Percentiles rank a stretch among this genome's conserved stretches.
Conservation (phyloP, 1,139 yeast species). For the Blastobotrys aristatus region DNA sequence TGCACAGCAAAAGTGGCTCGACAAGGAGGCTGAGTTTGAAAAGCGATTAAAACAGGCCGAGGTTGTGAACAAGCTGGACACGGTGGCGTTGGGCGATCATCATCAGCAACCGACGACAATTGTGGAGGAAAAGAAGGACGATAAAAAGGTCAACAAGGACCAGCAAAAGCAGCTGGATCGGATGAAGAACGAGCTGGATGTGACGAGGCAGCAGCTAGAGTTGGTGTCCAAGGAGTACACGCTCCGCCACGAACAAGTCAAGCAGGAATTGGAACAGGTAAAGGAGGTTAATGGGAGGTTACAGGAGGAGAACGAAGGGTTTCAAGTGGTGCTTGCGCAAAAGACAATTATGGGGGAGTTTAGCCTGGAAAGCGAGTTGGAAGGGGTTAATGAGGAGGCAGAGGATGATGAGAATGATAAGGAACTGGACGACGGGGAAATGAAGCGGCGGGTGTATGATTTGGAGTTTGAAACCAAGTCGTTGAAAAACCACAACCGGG, state of each 20-base stretch:
- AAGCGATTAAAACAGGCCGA: constrained; percentile 21
- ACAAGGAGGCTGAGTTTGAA: constrained; percentile 28
- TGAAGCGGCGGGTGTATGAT: constrained; percentile 15
- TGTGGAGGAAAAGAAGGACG: background rate
- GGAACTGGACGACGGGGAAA: constrained; percentile 5
- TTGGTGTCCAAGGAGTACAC: constrained; percentile 31
- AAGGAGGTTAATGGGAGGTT: constrained; percentile 29
- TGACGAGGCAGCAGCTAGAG: constrained; percentile 30
- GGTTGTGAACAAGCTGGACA: background rate
- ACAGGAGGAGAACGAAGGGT: constrained; percentile 34
- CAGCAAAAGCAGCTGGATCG: constrained; percentile 18
- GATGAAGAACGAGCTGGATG: constrained; percentile 24
- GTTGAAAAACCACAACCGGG: constrained; percentile 30
- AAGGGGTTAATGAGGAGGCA: constrained; percentile 7
- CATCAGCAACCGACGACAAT: background rate
- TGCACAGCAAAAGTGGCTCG: constrained; percentile 33
- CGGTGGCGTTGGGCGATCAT: background rate
- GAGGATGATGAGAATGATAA: constrained; percentile 7
- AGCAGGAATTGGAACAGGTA: constrained; percentile 28
- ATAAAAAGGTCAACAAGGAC: background rate
- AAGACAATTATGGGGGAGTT: constrained; percentile 31
- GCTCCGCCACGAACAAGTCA: constrained; percentile 27
- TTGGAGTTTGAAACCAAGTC: constrained; percentile 29
- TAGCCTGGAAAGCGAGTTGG: constrained; percentile 26
- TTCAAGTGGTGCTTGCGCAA: constrained; percentile 34